phyloP scores from a whole-genome alignment of 139 green algal species.

The Monoraphidium neglectum region DNA sequence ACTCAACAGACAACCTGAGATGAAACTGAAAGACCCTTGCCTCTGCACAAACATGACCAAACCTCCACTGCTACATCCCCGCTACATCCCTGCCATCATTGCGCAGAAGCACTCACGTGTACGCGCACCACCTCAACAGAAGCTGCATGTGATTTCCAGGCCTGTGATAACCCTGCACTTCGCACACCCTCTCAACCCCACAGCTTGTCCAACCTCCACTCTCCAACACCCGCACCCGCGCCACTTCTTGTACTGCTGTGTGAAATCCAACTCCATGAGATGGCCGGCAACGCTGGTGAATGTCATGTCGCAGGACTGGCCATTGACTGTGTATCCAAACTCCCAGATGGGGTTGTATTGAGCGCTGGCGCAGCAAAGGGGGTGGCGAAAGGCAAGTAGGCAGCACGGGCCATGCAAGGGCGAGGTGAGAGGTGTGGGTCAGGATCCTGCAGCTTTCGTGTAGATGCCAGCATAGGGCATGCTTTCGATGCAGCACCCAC shows the following conservation, averaged over 20 bases:
- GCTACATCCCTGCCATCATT: too few species aligned
- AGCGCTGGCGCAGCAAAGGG: slow-evolving; percentile 44
- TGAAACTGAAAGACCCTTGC: too few species aligned
- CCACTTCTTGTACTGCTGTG: slow-evolving; percentile 15
- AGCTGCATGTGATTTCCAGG: too few species aligned
- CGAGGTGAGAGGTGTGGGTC: neutral
- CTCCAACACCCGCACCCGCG: neutral
- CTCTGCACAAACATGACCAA: too few species aligned
- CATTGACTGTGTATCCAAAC: slow-evolving; percentile 84
- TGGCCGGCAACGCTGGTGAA: slow-evolving; percentile 96
- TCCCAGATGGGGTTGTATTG: slow-evolving; percentile 82
- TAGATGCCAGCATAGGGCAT: neutral
- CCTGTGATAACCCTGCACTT: too few species aligned
- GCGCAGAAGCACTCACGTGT: too few species aligned
- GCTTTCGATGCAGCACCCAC: neutral
- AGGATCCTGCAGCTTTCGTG: neutral
- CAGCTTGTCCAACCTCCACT: slow-evolving; percentile 2
- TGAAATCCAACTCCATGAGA: slow-evolving; percentile 92
- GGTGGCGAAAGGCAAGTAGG: neutral
- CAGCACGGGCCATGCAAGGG: neutral
- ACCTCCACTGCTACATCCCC: too few species aligned
- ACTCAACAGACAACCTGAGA: too few species aligned
- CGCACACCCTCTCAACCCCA: too few species aligned
- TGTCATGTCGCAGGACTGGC: slow-evolving; percentile 71
- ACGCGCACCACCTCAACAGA: too few species aligned